A percentile compares a stretch with the other conserved stretches of the same genome.
Conservation (phyloP, 2,329 filamentous ascomycete species). For the Colletotrichum horii region DNA sequence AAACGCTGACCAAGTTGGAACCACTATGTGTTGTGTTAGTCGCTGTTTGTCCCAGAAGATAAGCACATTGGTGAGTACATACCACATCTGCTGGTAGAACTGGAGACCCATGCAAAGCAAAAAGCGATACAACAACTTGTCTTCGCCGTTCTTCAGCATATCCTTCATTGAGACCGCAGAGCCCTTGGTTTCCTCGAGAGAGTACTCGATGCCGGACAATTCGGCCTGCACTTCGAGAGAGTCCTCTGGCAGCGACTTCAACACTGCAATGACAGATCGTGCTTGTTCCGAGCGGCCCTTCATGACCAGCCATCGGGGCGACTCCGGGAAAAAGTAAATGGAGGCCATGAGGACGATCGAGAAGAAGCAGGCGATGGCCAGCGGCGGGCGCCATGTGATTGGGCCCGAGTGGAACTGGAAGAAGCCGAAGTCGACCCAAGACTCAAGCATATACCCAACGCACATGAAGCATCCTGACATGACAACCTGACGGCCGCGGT, state of each 20-base stretch:
- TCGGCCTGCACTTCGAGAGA: constrained; percentile 44
- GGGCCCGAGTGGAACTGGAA: constrained; percentile 31
- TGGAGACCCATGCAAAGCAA: constrained; percentile 34
- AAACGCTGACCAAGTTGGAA: constrained; percentile 53
- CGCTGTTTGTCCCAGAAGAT: neutral
- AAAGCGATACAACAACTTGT: constrained; percentile 54
- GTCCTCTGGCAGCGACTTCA: constrained; percentile 42
- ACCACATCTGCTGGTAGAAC: constrained; percentile 32
- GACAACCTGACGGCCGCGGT: constrained; percentile 46
- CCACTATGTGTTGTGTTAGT: constrained; percentile 33
- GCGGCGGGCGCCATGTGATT: constrained; percentile 36
- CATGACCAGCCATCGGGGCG: constrained; percentile 40
- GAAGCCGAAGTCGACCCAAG: constrained; percentile 51
- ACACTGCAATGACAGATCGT: constrained; percentile 35
- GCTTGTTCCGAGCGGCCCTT: constrained; percentile 38
- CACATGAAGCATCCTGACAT: constrained; percentile 30
- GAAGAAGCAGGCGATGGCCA: constrained; percentile 37
- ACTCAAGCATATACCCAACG: constrained; percentile 36
- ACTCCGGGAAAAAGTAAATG: constrained; percentile 40
- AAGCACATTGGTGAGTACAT: neutral
- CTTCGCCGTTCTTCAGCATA: constrained; percentile 52
- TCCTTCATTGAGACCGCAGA: constrained; percentile 41
- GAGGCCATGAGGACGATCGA: constrained; percentile 35
- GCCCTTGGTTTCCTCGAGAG: constrained; percentile 46
- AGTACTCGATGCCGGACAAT: constrained; percentile 51